These are phyloP conservation scores for Nectriaceae sp. DNA, from an alignment of 2,329 filamentous ascomycete genomes.

Conservation along the genomic window DNA sequence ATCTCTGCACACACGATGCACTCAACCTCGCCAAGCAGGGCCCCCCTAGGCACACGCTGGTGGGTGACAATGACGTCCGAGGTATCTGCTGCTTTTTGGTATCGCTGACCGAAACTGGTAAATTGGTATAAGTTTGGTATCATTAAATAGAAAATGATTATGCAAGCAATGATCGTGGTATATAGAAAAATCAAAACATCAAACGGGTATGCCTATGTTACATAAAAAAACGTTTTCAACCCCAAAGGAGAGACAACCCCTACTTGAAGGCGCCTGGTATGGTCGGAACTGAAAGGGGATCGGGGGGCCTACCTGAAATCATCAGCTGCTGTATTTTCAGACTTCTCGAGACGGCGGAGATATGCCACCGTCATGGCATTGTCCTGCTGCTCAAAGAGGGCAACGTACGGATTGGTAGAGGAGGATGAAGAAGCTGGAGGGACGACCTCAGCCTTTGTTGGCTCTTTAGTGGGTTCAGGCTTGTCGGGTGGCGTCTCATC, in stretches of 20 bases:
- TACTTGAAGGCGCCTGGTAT: slow-evolving; percentile 12
- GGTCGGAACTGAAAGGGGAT: slow-evolving; percentile 3
- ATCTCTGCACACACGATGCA: slow-evolving; percentile 40
- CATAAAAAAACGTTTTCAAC: background rate
- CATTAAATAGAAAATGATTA: background rate
- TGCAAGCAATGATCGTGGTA: background rate
- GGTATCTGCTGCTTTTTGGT: slow-evolving; percentile 29
- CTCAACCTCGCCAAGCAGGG: slow-evolving; percentile 27
- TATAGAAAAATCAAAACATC: background rate
- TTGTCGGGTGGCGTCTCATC: background rate
- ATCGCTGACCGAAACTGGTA: slow-evolving; percentile 36
- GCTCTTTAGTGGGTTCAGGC: slow-evolving; percentile 1
- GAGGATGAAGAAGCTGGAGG: slow-evolving; percentile 16
- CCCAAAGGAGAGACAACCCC: background rate
- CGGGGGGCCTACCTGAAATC: slow-evolving; percentile 33
- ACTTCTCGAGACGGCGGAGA: slow-evolving; percentile 29
- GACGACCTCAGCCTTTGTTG: background rate
- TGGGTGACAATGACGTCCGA: slow-evolving; percentile 33
- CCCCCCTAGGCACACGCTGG: slow-evolving; percentile 26
- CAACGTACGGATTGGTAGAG: slow-evolving; percentile 31
- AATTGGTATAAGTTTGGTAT: slow-evolving; percentile 1
- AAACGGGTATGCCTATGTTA: slow-evolving; percentile 1
- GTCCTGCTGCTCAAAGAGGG: slow-evolving; percentile 33
- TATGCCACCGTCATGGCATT: slow-evolving; percentile 32
- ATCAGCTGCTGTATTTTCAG: slow-evolving; percentile 27